Evolutionary conservation across 768 basidiomycete genomes (phyloP), one percentile per base, ranked within the genome.

Genomic region (Trametes gibbosa): DNA sequence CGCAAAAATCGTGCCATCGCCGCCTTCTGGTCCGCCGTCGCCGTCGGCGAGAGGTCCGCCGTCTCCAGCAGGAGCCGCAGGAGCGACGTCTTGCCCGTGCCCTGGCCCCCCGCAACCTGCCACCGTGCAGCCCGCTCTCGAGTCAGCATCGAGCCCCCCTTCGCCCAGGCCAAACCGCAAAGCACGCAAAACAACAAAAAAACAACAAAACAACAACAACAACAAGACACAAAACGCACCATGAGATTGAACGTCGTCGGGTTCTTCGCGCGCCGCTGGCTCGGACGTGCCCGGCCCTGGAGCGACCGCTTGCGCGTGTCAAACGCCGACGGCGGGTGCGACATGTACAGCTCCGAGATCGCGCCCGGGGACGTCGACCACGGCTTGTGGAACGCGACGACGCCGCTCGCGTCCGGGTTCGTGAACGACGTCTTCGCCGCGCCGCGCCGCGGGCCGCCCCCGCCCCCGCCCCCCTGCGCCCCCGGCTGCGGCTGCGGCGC

Each of bases 241-340:
- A 93, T 92, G 52, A 94, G 74, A 69, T 94, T 94, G 76, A 94
- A 92, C 2, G 89, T 89, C 6, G 90, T 88, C 14, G 89, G 81
- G 16, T 81, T 72, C 57, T 86, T 81, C 63, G 77, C 76, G 65
- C 87, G 81, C 66, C 86, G 81, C 69, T 89, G 87, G 64, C 81
- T 81, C 56, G 82, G 78, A 64, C 84, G 81, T 41, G 77, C 62
- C 25, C 76, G 73, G 43, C 70, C 73, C 6, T 74, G 60, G 21
- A 58, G 17, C 32, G 62, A 45, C 70, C 74, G 48, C 69, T 79
- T 81, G 74, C 78, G 78, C 53, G 76, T 81, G 53, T 84, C 85
- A 68, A 89, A 90, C 14, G 84, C 78, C 24, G 84, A 78, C 12
- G 87, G 85, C 17, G 84, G 79, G 56, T 73, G 75, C 1, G 83